These are phyloP conservation scores for Aureobasidium sp. DNA, from an alignment of 2,329 filamentous ascomycete genomes.

Conservation along the genomic window DNA sequence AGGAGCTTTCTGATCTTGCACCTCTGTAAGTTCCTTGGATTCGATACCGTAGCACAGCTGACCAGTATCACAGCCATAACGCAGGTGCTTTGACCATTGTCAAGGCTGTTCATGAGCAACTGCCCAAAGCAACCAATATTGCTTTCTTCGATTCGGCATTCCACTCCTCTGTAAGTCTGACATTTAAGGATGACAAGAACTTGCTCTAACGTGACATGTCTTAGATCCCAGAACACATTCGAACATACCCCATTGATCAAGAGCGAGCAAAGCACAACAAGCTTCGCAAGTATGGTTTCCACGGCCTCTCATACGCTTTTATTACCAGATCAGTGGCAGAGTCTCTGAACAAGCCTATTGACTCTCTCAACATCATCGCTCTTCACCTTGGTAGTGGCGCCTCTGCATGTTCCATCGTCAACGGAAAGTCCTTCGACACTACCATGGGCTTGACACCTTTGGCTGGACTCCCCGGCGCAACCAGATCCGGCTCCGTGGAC, in stretches of 20 bases:
- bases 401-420: constrained; percentile 67
- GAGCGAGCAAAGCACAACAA: constrained; percentile 62
- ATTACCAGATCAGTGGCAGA: constrained; percentile 62
- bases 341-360: constrained; percentile 52
- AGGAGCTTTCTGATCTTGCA: constrained; percentile 70
- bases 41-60: background rate
- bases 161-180: constrained; percentile 47
- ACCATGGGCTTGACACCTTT: constrained; percentile 86
- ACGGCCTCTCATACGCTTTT: constrained; percentile 80
- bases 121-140: constrained; percentile 66
- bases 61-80: constrained; percentile 50
- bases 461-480: constrained; percentile 79
- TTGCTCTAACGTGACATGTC: background rate
- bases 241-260: constrained; percentile 74
- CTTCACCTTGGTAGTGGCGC: constrained; percentile 81
- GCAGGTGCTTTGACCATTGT: constrained; percentile 70
- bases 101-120: constrained; percentile 52
- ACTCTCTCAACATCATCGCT: constrained; percentile 64
- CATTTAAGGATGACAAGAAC: too few relatives aligned
- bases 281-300: constrained; percentile 84
- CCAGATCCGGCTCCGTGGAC: constrained; percentile 74
- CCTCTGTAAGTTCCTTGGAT: constrained; percentile 46
- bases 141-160: constrained; percentile 86
- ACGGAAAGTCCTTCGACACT: constrained; percentile 57
- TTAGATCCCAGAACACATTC: constrained; percentile 58